A percentile compares a stretch with the other conserved stretches of the same genome.
These are phyloP conservation scores for Malassezia brasiliensis DNA, from an alignment of 1,284 basidiomycete genomes.

Conservation along the genomic window DNA sequence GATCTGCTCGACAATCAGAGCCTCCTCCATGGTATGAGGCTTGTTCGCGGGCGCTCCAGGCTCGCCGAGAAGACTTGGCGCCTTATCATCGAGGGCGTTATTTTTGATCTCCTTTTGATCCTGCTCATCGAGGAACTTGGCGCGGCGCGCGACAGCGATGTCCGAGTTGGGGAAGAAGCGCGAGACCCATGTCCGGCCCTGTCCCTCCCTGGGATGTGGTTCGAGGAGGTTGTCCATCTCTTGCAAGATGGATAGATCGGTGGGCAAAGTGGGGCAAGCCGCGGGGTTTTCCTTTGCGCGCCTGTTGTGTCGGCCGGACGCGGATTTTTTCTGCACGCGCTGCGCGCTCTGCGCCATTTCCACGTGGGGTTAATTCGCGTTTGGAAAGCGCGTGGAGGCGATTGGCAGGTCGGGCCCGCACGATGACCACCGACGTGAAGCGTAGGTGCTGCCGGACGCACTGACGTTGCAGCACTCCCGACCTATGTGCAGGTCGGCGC, in stretches of 20 bases:
- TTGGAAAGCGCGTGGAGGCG: too few species aligned
- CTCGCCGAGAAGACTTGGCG: too few species aligned
- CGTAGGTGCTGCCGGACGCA: not conserved
- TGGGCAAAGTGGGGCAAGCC: too few species aligned
- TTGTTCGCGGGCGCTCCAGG: not conserved
- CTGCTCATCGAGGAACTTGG: slow-evolving; percentile 12
- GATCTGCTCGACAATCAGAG: slow-evolving; percentile 5
- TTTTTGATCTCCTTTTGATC: not conserved
- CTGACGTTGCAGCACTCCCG: slow-evolving; percentile 53
- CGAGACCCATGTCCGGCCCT: slow-evolving; percentile 3
- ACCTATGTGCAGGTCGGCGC: slow-evolving; percentile 79
- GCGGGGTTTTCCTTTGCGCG: too few species aligned
- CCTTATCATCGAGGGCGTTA: not conserved
- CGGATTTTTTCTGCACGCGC: too few species aligned
- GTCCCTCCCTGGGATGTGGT: slow-evolving; percentile 5
- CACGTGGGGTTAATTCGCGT: too few species aligned
- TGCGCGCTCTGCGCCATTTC: too few species aligned
- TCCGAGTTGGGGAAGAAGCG: slow-evolving; percentile 10
- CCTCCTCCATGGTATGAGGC: not conserved
- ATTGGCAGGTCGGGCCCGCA: not conserved
- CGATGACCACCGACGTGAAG: slow-evolving; percentile 1
- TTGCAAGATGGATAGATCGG: too few species aligned
- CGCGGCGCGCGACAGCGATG: slow-evolving; percentile 1
- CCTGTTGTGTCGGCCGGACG: too few species aligned
- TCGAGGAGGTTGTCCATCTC: slow-evolving; percentile 1